Evolutionary conservation across 768 basidiomycete species (phyloP), one percentile per base, ranked within the genome.

Genomic region (Lactarius sanguifluus): DNA sequence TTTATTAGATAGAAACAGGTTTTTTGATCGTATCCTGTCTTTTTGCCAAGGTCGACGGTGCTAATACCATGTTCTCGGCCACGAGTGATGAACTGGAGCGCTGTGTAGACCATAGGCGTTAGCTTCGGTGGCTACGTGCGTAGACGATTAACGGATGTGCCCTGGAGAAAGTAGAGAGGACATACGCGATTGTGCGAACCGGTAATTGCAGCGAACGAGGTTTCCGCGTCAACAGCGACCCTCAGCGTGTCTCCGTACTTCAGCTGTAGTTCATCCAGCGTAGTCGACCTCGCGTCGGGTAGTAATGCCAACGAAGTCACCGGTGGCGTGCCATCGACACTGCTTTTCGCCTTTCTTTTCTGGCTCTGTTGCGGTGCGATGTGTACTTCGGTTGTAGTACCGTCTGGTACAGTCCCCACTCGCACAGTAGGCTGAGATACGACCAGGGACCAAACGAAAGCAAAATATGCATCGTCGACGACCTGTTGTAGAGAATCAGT

Each of bases 1-100:
- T 86, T 85, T 64, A 93, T 85, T 65, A 94, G 84, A 76, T 96
- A 95, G 74, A 92, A 92, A 69, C 92, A 92, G 1, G 91, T 90
- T 76, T 94, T 95, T 73, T 92, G 91, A 73, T 94, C 93, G 72
- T 96, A 94, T 58, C 85, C 85, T 12, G 93, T 88, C 72, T 85
- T 81, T 70, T 86, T 85, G 30, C 91, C 90, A 16, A 96, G 81
- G 38, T 90, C 84, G 15, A 94, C 85, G 56, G 91, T 87, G 8
- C 91, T 89, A 18, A 92, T 83, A 13, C 94, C 94, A 23, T 82
- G 78, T 65, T 91, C 89, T 66, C 93, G 79, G 3, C 89, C 91
- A 43, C 91, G 83, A n/a, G 92, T 89, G 70, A 96, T 86, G 54
- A 93, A 80, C 73, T 95, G 92, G 16, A 96, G 82, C 6, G 89